Evolutionary conservation across 164 flowering plant species (phyloP), one percentile per base, ranked within the genome.

Genomic region (Tinospora cordifolia): DNA sequence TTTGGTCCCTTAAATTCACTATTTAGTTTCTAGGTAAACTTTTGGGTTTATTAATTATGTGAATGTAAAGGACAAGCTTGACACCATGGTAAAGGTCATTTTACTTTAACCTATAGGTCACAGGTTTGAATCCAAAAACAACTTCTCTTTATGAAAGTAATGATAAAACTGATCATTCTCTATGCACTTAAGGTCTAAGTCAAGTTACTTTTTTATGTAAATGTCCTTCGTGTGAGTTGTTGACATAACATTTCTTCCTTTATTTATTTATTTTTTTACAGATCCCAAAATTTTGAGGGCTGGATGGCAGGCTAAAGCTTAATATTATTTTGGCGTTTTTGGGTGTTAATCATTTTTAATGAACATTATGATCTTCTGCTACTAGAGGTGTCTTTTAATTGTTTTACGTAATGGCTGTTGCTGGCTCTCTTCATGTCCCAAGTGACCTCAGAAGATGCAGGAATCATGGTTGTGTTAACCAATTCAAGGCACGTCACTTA

Each of bases 361-460:
- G 38, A 71, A 27, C 49, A 51, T 44, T 41, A 74, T 77, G 79
- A 66, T 63, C 40, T 66, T 69, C 44, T 68, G 65, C 62, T 41
- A 40, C 68, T 70, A 57, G 77, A 8, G 62, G 72, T 8, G 47
- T 60, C 63, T 39, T 39, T 22, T 41, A 38, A 44, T 49, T 22
- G 34, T 27, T 67, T 47, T 21, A 47, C 54, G 63, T 71, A 30
- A 87, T 88, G 98, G 83, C 81, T 34, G 63, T 74, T 69, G 68
- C 81, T 71, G 75, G 84, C 76, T 81, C 92, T 19, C 75, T 86
- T 79, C 90, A 78, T 70, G 72, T 86, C 58, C 79, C 86, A 71
- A 81, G 69, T 69, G 83, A 87, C 38, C 67, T 80, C 69, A 80
- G 86, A 40, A 68, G 84, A 71, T 72, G 77, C 65, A 75, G 70